phyloP scores from a whole-genome alignment of 1,284 basidiomycete species.

The Ganoderma sinense region DNA sequence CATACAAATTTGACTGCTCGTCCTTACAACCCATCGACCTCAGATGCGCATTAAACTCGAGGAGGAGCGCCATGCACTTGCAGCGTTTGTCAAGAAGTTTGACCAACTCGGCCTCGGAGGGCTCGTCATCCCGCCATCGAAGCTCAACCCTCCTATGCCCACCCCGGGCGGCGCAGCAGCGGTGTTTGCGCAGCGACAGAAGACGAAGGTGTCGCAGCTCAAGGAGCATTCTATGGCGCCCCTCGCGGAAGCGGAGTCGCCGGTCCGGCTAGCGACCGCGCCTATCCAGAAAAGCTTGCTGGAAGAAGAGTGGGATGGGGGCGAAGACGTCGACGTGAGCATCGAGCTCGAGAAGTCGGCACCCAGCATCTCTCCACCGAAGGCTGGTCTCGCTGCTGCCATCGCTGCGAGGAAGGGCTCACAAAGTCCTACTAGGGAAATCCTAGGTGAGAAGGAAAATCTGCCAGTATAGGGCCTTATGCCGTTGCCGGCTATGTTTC shows the following conservation, averaged over 20 bases:
- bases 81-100: constrained; percentile 80
- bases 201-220: constrained; percentile 38
- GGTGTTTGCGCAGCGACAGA: constrained; percentile 55
- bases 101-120: constrained; percentile 66
- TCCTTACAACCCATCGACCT: background rate
- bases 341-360: constrained; percentile 49
- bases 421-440: constrained; percentile 38
- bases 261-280: constrained; percentile 49
- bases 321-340: constrained; percentile 49
- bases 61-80: constrained; percentile 75
- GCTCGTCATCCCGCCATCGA: constrained; percentile 47
- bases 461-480: constrained; percentile 27
- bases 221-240: constrained; percentile 38
- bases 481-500: constrained; percentile 14
- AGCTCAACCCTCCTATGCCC: constrained; percentile 53
- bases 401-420: constrained; percentile 23
- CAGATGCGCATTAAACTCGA: constrained; percentile 67
- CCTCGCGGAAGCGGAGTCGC: constrained; percentile 49
- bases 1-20: constrained; percentile 1
- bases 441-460: constrained; percentile 43
- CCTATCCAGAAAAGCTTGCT: constrained; percentile 62
- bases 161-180: constrained; percentile 57
- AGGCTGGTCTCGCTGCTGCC: constrained; percentile 20
- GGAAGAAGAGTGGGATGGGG: constrained; percentile 60
- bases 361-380: constrained; percentile 16